A percentile compares a stretch with the other conserved stretches of the same genome.
These are phyloP conservation scores for Trichoderma virens DNA, from an alignment of 495 filamentous ascomycete genomes.

Conservation along the genomic window DNA sequence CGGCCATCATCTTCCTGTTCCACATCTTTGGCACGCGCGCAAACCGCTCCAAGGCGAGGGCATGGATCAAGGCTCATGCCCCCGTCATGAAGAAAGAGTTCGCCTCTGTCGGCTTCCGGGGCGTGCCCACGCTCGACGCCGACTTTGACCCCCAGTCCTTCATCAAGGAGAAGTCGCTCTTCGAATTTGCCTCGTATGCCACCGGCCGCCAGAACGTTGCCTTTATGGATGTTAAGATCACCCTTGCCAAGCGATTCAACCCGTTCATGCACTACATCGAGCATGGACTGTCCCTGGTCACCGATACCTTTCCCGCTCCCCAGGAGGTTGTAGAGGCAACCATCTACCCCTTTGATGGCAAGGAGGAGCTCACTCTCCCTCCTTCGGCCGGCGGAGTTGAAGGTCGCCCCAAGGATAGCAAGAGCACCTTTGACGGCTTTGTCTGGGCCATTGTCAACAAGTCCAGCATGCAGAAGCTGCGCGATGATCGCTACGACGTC, in stretches of 20 bases:
- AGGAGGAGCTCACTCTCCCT: conserved; percentile 67
- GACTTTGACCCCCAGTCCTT: conserved; percentile 45
- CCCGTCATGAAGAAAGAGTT: conserved; percentile 72
- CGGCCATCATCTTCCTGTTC: conserved; percentile 63
- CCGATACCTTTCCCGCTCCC: conserved; percentile 59
- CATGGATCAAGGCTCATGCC: conserved; percentile 71
- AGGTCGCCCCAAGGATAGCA: conserved; percentile 47
- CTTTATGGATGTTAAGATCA: conserved; percentile 77
- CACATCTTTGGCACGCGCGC: conserved; percentile 76
- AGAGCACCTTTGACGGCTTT: conserved; percentile 80
- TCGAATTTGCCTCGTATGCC: conserved; percentile 84
- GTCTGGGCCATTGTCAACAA: conserved; percentile 96
- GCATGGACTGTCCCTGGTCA: conserved; percentile 56
- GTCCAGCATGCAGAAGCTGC: conserved; percentile 78
- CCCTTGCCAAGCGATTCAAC: conserved; percentile 83
- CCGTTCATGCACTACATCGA: conserved; percentile 68
- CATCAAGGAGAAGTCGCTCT: conserved; percentile 73
- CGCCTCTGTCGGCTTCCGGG: conserved; percentile 73
- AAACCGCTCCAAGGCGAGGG: conserved; percentile 71
- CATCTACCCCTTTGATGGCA: conserved; percentile 83
- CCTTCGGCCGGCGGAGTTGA: conserved; percentile 47
- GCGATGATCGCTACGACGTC: conserved; percentile 90
- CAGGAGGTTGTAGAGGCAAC: conserved; percentile 65
- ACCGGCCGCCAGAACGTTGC: conserved; percentile 90
- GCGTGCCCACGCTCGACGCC: conserved; percentile 30